A percentile compares a stretch with the other conserved stretches of the same genome.
phyloP scores from a whole-genome alignment of 495 filamentous ascomycete genomes.

The Geoglossum glabrum region DNA sequence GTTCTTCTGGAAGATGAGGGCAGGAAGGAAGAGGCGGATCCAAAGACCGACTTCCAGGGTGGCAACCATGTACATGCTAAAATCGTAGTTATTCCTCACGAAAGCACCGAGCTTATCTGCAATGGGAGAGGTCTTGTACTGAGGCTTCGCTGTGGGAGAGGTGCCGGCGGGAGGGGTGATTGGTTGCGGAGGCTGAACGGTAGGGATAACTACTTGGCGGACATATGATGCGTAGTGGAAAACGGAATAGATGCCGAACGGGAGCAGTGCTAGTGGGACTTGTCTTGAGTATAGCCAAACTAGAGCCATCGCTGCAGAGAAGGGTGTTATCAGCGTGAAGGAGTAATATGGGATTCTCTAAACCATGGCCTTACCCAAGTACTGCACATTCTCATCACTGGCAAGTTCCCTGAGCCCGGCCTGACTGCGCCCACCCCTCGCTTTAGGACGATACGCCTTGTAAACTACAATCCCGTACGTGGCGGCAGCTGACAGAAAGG shows the following conservation, averaged over 20 bases:
- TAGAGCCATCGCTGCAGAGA: constrained; percentile 60
- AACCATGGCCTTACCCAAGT: constrained; percentile 46
- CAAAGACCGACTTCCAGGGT: constrained; percentile 41
- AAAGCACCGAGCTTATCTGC: constrained; percentile 73
- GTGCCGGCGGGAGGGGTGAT: constrained; percentile 17
- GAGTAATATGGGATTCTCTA: neutral
- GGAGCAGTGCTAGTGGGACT: constrained; percentile 72
- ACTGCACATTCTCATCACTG: constrained; percentile 91
- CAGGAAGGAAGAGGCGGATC: constrained; percentile 58
- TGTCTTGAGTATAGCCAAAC: constrained; percentile 89
- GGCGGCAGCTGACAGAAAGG: constrained; percentile 68
- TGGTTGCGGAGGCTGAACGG: constrained; percentile 17
- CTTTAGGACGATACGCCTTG: constrained; percentile 78
- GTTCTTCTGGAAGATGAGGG: constrained; percentile 67
- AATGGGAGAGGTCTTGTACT: constrained; percentile 41
- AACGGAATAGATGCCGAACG: constrained; percentile 89
- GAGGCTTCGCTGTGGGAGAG: constrained; percentile 41
- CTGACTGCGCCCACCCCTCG: constrained; percentile 40
- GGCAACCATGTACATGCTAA: constrained; percentile 27
- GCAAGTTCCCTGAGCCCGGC: constrained; percentile 39
- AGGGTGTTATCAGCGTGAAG: neutral
- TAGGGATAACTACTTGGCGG: constrained; percentile 49
- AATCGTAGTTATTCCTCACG: constrained; percentile 94
- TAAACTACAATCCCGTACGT: constrained; percentile 99
- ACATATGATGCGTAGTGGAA: constrained; percentile 90